Conservation (phyloP, 805 yeast genomes). For the Yarrowia deformans region DNA sequence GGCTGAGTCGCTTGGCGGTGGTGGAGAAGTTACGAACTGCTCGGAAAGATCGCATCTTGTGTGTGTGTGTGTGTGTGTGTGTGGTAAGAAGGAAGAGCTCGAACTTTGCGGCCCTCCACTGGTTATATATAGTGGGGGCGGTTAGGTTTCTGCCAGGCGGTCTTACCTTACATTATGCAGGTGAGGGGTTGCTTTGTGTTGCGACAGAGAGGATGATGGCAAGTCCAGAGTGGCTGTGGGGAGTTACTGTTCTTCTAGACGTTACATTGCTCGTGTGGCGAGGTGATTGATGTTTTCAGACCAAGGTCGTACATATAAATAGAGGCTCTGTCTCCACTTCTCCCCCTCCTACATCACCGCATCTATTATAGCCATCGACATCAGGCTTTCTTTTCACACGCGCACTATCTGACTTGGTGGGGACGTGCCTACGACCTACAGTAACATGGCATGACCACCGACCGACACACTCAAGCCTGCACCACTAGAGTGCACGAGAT, state of each 20-base stretch:
- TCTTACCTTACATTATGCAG: constrained; percentile 15
- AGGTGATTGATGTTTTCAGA: too few species aligned
- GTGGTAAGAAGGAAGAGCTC: background rate
- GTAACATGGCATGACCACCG: constrained; percentile 1
- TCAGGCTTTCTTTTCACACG: too few species aligned
- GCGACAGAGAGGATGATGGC: background rate
- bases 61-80: background rate
- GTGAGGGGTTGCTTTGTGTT: constrained; percentile 27
- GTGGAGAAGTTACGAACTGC: constrained; percentile 30
- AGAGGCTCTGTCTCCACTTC: too few species aligned
- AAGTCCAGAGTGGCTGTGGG: background rate
- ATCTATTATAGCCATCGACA: too few species aligned
- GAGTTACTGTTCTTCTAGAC: background rate
- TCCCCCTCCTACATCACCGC: too few species aligned
- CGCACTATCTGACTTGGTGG: too few species aligned
- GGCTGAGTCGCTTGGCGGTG: constrained; percentile 32
- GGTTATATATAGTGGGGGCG: constrained; percentile 23
- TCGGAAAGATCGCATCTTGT: constrained; percentile 37
- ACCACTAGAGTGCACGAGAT: too few species aligned
- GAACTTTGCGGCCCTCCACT: background rate
- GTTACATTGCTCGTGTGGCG: too few species aligned
- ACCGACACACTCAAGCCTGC: too few species aligned
- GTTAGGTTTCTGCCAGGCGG: constrained; percentile 22
- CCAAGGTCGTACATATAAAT: too few species aligned
- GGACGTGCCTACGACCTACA: too few species aligned